Conservation (phyloP, 495 filamentous ascomycete species). For the Xylaria acuta region DNA sequence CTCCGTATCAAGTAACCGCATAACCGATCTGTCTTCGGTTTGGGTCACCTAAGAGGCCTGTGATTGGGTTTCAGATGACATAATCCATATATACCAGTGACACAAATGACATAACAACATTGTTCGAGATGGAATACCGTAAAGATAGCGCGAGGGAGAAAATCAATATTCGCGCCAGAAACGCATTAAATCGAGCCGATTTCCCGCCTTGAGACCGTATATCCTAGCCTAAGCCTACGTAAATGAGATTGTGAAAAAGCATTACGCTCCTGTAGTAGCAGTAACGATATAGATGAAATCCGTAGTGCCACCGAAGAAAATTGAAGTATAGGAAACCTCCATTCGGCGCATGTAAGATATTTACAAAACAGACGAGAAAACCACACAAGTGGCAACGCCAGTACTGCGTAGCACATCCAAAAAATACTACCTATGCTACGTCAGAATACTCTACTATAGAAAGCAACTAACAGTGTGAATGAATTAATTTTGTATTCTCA, state of each 20-base stretch:
- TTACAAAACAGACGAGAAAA: background rate
- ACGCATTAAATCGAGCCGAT: background rate
- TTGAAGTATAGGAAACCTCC: background rate
- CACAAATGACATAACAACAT: background rate
- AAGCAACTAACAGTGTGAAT: background rate
- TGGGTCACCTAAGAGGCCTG: background rate
- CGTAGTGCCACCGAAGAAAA: background rate
- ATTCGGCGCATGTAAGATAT: background rate
- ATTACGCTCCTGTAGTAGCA: background rate
- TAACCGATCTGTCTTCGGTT: constrained; percentile 10
- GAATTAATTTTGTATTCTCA: background rate
- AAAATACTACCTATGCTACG: background rate
- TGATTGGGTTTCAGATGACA: background rate
- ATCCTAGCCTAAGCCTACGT: background rate
- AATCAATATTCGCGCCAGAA: background rate
- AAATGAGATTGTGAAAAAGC: background rate
- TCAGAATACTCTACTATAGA: background rate
- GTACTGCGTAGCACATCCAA: background rate
- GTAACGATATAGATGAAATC: background rate
- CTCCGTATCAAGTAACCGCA: constrained; percentile 1
- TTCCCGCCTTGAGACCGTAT: background rate
- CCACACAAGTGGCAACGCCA: background rate
- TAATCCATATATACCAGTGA: background rate
- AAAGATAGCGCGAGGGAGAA: constrained; percentile 8
- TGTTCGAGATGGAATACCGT: background rate